Evolutionary conservation across 495 filamentous ascomycete genomes (phyloP).

Genomic region (Neurospora sp.): DNA sequence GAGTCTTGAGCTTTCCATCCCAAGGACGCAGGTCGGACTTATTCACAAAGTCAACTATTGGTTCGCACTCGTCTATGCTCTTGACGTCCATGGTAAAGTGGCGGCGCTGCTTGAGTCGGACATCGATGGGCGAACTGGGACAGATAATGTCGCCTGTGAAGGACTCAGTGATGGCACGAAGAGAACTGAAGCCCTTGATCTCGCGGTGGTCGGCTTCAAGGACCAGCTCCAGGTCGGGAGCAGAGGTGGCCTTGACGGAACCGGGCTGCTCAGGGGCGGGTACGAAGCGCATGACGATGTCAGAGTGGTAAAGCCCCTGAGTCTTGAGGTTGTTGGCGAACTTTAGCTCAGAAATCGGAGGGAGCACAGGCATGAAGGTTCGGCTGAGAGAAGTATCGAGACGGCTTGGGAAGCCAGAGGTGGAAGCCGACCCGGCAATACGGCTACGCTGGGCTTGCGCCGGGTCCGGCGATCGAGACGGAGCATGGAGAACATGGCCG

Average conservation of each 20-base stretch:
- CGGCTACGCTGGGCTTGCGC: constrained; percentile 1
- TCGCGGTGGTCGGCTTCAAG: constrained; percentile 21
- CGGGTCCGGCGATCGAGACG: neutral
- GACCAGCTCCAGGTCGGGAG: constrained; percentile 28
- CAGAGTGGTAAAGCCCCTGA: constrained; percentile 15
- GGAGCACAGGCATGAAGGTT: constrained; percentile 18
- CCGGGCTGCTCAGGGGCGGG: constrained; percentile 12
- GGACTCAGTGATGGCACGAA: constrained; percentile 14
- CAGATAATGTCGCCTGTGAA: constrained; percentile 20
- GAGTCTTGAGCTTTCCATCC: constrained; percentile 25
- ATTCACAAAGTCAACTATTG: constrained; percentile 27
- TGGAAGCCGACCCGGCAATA: constrained; percentile 11
- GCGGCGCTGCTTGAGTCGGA: constrained; percentile 28
- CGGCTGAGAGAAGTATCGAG: constrained; percentile 6
- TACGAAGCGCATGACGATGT: constrained; percentile 17
- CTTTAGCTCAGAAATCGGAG: constrained; percentile 9
- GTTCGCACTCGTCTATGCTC: constrained; percentile 8
- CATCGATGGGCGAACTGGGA: constrained; percentile 27
- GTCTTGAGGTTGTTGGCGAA: constrained; percentile 13
- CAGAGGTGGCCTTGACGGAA: neutral
- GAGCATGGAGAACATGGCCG: constrained; percentile 30
- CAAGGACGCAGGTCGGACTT: constrained; percentile 24
- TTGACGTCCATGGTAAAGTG: constrained; percentile 15
- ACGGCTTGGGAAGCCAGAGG: neutral
- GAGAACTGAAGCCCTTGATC: constrained; percentile 8